Base-by-base conservation (phyloP, 1,139 yeast species). In the Scheffersomyces quercinus region DNA sequence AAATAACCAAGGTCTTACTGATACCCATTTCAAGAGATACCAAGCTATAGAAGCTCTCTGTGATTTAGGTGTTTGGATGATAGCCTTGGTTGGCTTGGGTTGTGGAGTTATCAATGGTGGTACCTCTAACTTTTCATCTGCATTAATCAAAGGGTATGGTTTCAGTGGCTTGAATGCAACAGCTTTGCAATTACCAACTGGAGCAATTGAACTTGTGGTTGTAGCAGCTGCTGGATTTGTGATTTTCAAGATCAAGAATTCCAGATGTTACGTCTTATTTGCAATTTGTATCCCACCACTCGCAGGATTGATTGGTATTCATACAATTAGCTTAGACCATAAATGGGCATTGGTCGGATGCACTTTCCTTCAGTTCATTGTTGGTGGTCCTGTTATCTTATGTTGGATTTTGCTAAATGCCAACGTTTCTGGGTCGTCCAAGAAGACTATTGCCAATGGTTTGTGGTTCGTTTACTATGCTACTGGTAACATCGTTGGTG, bases 291-390 rank as follows among this genome's bases (percentile, higher is more conserved):
- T 56, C 14, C 57, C 61, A 11, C 62, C 62, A 7, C 46, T 61
- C 14, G 63, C 52, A 12, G 67, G 67, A 3, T 49, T 61, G 28
- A 51, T 59, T 40, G 66, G 65, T 2, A 54, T 62, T 28, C 56
- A 58, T 41, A 38, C 50, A 11, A 58, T 57, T 12, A 46, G 55
- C 10, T 55, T 55, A 26, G 50, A 29, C 44, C 52, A 61, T 33
- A 56, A 47, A 42, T 58, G 65, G 61, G 50, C 60, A 5, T 45
- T 62, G 15, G 65, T 59, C 2, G 58, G 71, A 8, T 67, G 72
- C 48, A 62, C 70, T 14, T 70, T 70, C 67, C 51, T 69, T 28
- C 71, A 65, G 41, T 66, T 54, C 48, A 56, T 64, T 28, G 53
- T 65, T 42, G 70, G 68, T 5, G 68, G 64, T 2, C 69, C 68